These are phyloP conservation scores for Neoarthrinium moseri DNA, from an alignment of 2,329 filamentous ascomycete species.

Conservation along the genomic window DNA sequence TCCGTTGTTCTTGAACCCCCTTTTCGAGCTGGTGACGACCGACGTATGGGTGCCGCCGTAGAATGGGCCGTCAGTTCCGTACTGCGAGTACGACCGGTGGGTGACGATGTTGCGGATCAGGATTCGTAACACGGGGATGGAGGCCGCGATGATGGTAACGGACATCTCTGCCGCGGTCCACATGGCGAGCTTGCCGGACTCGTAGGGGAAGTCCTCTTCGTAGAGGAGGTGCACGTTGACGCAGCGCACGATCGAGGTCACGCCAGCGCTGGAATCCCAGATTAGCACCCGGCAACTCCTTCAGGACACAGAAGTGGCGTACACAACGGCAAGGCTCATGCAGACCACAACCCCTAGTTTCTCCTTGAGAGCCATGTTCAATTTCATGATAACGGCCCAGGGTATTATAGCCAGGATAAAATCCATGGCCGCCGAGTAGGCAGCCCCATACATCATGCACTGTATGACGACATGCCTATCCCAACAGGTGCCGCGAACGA, in stretches of 20 bases:
- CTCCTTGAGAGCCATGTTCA: constrained; percentile 7
- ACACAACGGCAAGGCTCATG: constrained; percentile 8
- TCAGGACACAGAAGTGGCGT: background rate
- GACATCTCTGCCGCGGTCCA: constrained; percentile 3
- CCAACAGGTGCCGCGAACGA: background rate
- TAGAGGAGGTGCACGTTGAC: constrained; percentile 5
- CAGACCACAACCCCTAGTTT: constrained; percentile 3
- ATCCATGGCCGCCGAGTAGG: constrained; percentile 2
- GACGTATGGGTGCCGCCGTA: background rate
- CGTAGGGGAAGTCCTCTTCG: constrained; percentile 5
- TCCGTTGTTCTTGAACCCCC: background rate
- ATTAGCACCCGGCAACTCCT: background rate
- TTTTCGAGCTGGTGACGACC: constrained; percentile 1
- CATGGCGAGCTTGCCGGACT: constrained; percentile 1
- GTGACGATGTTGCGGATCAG: constrained; percentile 7
- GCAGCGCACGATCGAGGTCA: constrained; percentile 6
- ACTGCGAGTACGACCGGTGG: constrained; percentile 4
- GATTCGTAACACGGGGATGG: constrained; percentile 6
- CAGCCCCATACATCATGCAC: background rate
- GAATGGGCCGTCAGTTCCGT: constrained; percentile 1
- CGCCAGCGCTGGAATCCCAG: background rate
- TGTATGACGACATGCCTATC: background rate
- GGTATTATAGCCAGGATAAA: constrained; percentile 3
- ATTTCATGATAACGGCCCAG: constrained; percentile 7
- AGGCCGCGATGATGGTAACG: constrained; percentile 7